Evolutionary conservation across 148 eudicot species (phyloP).

Genomic region (Spergularia marina): DNA sequence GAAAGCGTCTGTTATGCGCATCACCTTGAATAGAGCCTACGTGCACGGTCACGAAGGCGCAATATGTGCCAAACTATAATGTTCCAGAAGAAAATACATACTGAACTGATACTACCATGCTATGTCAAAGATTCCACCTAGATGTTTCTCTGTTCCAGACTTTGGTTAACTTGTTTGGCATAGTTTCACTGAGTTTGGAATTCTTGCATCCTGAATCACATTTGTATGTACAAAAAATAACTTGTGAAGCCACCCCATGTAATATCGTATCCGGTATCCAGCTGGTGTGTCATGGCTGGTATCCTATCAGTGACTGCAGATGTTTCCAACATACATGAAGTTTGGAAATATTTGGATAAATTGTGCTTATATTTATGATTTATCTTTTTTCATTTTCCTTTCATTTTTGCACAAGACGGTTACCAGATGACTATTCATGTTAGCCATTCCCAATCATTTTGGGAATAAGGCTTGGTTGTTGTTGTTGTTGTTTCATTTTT

Average conservation of each 20-base stretch:
- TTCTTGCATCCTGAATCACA: no score
- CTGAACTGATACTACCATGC: background rate
- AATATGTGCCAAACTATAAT: no score
- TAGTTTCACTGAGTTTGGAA: background rate
- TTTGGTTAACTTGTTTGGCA: background rate
- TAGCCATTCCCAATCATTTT: no score
- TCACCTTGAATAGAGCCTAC: background rate
- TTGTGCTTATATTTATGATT: no score
- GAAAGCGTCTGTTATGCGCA: slow-evolving; percentile 2
- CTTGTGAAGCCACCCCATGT: background rate
- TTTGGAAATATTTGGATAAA: background rate
- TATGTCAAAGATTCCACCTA: slow-evolving; percentile 12
- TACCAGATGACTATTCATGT: no score
- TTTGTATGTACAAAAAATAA: background rate
- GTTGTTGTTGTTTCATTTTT: no score
- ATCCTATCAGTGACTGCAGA: background rate
- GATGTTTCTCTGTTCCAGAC: background rate
- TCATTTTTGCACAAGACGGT: no score
- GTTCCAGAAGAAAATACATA: no score
- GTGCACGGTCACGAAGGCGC: background rate
- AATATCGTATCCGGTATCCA: background rate
- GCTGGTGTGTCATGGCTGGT: background rate
- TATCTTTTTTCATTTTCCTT: background rate
- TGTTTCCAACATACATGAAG: background rate
- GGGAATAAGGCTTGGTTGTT: no score